Percentiles rank a stretch among this genome's conserved stretches.
Conservation (phyloP, 228 moss, liverwort and hornwort genomes). For the Sphagnum fallax region DNA sequence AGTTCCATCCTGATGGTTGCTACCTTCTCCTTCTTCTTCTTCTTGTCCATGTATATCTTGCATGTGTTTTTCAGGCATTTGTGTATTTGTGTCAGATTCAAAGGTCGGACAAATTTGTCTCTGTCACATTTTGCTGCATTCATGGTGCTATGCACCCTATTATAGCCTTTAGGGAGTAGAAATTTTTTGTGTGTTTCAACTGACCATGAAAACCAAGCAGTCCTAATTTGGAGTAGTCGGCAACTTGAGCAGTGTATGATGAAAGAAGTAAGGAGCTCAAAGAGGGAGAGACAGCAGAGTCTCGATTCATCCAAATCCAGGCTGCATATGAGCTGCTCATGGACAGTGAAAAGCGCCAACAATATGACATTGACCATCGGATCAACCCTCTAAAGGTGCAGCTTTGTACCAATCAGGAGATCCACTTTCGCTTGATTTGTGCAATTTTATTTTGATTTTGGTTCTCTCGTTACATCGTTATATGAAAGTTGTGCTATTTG, state of each 20-base stretch:
- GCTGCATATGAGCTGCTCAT: slow-evolving; percentile 97
- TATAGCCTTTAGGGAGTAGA: too few relatives aligned
- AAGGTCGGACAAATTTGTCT: neutral
- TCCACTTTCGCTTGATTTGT: slow-evolving; percentile 3
- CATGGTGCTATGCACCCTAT: too few relatives aligned
- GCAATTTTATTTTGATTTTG: neutral
- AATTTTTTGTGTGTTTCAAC: too few relatives aligned
- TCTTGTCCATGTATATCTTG: neutral
- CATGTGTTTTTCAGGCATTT: neutral
- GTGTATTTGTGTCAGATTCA: neutral
- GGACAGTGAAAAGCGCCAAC: slow-evolving; percentile 81
- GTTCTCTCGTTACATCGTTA: neutral
- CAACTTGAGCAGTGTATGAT: slow-evolving; percentile 64
- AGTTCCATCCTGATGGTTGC: slow-evolving; percentile 95
- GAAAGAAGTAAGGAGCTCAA: slow-evolving; percentile 68
- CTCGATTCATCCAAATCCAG: slow-evolving; percentile 90
- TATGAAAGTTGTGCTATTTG: neutral
- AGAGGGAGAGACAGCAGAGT: slow-evolving; percentile 82
- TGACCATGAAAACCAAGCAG: too few relatives aligned
- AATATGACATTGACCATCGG: slow-evolving; percentile 90
- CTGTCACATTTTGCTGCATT: too few relatives aligned
- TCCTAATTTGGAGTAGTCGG: slow-evolving; percentile 1
- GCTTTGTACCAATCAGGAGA: neutral
- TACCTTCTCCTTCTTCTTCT: neutral
- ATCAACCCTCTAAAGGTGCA: slow-evolving; percentile 85